A percentile compares a stretch with the other conserved stretches of the same genome.
Evolutionary conservation across 495 filamentous ascomycete genomes (phyloP).

Genomic region (Lophiostoma macrostomum): DNA sequence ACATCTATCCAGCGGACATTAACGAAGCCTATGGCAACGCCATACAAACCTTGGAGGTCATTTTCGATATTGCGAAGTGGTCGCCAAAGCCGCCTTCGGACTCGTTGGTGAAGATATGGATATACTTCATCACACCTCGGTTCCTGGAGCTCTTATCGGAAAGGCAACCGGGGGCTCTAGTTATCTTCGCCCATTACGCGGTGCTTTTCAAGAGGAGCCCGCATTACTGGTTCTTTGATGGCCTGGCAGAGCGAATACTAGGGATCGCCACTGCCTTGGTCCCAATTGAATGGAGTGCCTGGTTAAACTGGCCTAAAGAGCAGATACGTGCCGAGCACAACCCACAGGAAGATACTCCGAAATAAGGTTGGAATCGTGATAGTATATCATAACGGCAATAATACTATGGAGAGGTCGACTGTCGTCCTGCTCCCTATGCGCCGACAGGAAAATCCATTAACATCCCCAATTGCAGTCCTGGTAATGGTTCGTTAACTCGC

Average conservation of each 20-base stretch:
- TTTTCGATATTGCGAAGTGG: background rate
- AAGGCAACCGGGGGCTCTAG: constrained; percentile 22
- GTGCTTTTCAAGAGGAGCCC: constrained; percentile 9
- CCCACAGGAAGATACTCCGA: no score
- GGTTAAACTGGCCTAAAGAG: constrained; percentile 25
- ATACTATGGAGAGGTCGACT: no score
- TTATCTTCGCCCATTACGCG: constrained; percentile 27
- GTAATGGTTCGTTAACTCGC: no score
- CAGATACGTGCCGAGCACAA: constrained; percentile 15
- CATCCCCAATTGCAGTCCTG: no score
- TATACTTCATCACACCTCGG: constrained; percentile 3
- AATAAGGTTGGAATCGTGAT: no score
- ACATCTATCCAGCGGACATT: constrained; percentile 20
- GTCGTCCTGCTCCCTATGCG: no score
- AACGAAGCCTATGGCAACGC: constrained; percentile 17
- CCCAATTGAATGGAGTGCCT: constrained; percentile 12
- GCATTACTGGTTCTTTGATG: constrained; percentile 20
- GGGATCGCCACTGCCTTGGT: constrained; percentile 9
- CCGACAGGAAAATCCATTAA: no score
- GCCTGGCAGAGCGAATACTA: constrained; percentile 8
- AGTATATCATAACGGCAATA: no score
- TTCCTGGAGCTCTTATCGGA: constrained; percentile 25
- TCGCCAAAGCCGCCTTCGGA: background rate
- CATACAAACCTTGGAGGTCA: constrained; percentile 8
- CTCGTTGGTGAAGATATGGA: constrained; percentile 17